phyloP scores from a whole-genome alignment of 495 filamentous ascomycete species.

The Venustampulla echinocandica region DNA sequence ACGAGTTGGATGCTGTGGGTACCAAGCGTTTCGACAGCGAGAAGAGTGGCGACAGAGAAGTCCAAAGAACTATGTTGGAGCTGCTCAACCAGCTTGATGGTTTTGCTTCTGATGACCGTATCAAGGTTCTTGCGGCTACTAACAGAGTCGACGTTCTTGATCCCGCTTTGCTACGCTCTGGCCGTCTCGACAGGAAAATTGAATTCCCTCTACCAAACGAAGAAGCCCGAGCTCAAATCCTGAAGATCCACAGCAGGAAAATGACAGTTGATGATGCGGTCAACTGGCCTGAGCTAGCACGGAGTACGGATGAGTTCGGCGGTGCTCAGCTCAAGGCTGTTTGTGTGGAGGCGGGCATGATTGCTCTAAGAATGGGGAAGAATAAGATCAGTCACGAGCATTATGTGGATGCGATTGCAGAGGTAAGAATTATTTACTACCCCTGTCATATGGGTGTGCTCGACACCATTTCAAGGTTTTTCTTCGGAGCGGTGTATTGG shows the following conservation, averaged over 20 bases:
- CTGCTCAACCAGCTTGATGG: constrained; percentile 98
- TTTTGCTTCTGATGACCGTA: constrained; percentile 96
- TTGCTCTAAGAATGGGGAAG: constrained; percentile 84
- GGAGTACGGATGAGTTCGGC: constrained; percentile 98
- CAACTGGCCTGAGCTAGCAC: constrained; percentile 93
- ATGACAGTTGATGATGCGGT: constrained; percentile 92
- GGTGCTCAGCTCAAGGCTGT: constrained; percentile 97
- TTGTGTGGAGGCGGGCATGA: constrained; percentile 99
- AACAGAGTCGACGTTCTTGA: constrained; percentile 98
- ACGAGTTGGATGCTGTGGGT: constrained; percentile 93
- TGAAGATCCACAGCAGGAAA: constrained; percentile 95
- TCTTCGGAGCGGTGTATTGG: too few species aligned
- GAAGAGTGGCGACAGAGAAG: constrained; percentile 95
- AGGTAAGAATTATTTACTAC: too few species aligned
- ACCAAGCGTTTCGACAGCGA: constrained; percentile 99
- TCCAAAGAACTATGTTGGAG: constrained; percentile 98
- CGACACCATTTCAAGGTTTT: too few species aligned
- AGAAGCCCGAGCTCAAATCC: constrained; percentile 92
- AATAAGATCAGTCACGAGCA: constrained; percentile 96
- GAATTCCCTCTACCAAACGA: constrained; percentile 99
- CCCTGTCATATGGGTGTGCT: too few species aligned
- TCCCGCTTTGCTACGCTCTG: constrained; percentile 85
- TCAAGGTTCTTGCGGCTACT: constrained; percentile 97
- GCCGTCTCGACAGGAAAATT: constrained; percentile 96
- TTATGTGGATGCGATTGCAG: constrained; percentile 96